These are phyloP conservation scores for Phaeophleospora eucalypticola DNA, from an alignment of 2,329 filamentous ascomycete species.

Conservation along the genomic window DNA sequence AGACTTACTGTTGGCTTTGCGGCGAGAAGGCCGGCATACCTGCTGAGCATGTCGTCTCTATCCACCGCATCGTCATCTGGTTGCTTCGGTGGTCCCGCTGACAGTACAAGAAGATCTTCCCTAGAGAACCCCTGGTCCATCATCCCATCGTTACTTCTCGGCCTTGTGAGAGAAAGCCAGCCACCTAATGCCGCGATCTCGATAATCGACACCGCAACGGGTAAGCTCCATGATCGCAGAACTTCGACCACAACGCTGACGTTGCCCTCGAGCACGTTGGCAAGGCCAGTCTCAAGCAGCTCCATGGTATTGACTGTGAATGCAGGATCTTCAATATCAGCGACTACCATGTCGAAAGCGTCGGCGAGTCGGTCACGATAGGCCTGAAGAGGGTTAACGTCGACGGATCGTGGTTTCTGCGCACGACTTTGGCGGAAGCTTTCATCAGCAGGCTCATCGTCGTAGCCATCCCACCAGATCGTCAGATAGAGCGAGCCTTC, in stretches of 20 bases:
- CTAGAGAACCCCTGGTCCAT: constrained; percentile 66
- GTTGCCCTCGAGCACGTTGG: constrained; percentile 78
- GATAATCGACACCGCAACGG: constrained; percentile 70
- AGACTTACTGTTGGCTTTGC: constrained; percentile 29
- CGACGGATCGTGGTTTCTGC: constrained; percentile 43
- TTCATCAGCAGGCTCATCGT: constrained; percentile 46
- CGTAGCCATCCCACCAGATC: constrained; percentile 88
- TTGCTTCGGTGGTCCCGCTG: constrained; percentile 56
- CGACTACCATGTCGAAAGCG: constrained; percentile 63
- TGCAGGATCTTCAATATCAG: constrained; percentile 58
- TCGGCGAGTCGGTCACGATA: constrained; percentile 71
- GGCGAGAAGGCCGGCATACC: constrained; percentile 67
- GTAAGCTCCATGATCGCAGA: constrained; percentile 74
- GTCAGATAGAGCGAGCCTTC: constrained; percentile 80
- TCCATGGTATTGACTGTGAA: constrained; percentile 74
- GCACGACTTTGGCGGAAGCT: constrained; percentile 44
- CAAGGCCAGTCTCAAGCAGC: constrained; percentile 74
- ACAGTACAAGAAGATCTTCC: constrained; percentile 80
- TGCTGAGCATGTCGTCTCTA: constrained; percentile 72
- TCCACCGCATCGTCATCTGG: constrained; percentile 64
- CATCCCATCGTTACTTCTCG: constrained; percentile 46
- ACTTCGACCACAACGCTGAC: constrained; percentile 70
- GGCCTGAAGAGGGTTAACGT: constrained; percentile 56
- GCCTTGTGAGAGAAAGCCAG: constrained; percentile 65
- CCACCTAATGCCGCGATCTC: constrained; percentile 79